Evolutionary conservation across 2,329 filamentous ascomycete genomes (phyloP).

Genomic region (Neofusicoccum laricinum): DNA sequence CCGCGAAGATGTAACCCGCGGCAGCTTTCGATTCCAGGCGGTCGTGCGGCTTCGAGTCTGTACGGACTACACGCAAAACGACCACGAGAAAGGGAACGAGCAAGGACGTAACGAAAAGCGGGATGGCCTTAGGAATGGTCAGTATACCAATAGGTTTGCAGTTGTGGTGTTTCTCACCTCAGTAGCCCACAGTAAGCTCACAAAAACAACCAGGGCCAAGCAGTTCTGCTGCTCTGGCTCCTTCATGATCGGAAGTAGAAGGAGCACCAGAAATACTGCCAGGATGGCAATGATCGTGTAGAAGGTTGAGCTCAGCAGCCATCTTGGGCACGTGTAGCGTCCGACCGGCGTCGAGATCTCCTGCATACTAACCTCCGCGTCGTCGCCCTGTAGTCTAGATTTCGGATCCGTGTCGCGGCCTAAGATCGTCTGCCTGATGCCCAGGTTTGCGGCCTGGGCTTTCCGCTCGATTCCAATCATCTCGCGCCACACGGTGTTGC

Average conservation of each 20-base stretch:
- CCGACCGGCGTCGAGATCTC: conserved; percentile 78
- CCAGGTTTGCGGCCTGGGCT: conserved; percentile 89
- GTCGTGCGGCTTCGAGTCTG: conserved; percentile 65
- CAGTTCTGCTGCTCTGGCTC: conserved; percentile 93
- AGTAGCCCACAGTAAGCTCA: conserved; percentile 93
- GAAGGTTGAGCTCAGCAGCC: conserved; percentile 81
- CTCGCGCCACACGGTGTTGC: conserved; percentile 97
- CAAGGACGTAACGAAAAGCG: conserved; percentile 92
- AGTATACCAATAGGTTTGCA: not conserved
- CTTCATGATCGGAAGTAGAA: conserved; percentile 78
- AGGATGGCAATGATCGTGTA: conserved; percentile 70
- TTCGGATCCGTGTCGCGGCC: conserved; percentile 68
- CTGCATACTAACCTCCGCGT: conserved; percentile 63
- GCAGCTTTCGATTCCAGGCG: conserved; percentile 78
- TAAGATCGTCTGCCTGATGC: conserved; percentile 72
- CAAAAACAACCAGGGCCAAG: conserved; percentile 86
- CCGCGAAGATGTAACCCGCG: conserved; percentile 79
- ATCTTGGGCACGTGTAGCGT: conserved; percentile 69
- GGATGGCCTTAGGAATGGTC: conserved; percentile 66
- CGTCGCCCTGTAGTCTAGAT: conserved; percentile 80
- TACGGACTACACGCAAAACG: conserved; percentile 76
- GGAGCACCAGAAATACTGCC: conserved; percentile 68
- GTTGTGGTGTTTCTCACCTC: conserved; percentile 56
- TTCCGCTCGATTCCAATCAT: conserved; percentile 98
- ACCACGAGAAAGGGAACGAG: conserved; percentile 93